Evolutionary conservation across 306 rosid genomes (phyloP).

Genomic region (Begonia masoniana): DNA sequence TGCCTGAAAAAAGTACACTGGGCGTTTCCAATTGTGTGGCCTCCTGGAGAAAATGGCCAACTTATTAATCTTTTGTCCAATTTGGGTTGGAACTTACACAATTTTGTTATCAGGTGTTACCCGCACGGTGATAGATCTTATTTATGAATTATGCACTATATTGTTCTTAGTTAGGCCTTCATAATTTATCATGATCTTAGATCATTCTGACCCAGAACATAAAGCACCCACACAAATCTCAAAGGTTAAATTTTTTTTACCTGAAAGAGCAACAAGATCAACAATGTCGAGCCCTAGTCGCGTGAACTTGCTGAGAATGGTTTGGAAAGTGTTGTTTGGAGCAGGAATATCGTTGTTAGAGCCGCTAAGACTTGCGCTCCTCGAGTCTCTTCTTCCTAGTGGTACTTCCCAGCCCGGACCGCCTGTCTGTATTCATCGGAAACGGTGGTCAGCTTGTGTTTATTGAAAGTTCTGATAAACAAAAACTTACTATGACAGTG

Average conservation of each 20-base stretch:
- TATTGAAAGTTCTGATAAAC: not conserved
- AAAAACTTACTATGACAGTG: conserved; percentile 49
- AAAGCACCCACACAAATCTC: no score
- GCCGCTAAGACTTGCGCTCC: conserved; percentile 72
- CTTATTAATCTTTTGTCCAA: no score
- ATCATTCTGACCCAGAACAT: no score
- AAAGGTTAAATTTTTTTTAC: conserved; percentile 15
- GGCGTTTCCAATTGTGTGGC: conserved; percentile 73
- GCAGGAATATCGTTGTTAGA: conserved; percentile 86
- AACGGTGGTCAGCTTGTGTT: not conserved
- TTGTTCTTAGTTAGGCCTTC: no score
- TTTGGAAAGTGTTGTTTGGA: conserved; percentile 91
- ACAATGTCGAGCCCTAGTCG: conserved; percentile 69
- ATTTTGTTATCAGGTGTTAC: no score
- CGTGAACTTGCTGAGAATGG: conserved; percentile 77
- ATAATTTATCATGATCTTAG: no score
- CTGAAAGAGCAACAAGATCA: conserved; percentile 91
- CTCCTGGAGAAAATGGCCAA: conserved; percentile 27
- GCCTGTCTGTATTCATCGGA: conserved; percentile 36
- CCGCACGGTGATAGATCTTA: no score
- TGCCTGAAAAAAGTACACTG: conserved; percentile 84
- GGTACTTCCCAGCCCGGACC: conserved; percentile 89
- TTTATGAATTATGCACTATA: no score
- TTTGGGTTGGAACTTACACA: no score
- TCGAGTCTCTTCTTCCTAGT: conserved; percentile 78